These are phyloP conservation scores for Termitomyces sp. DNA, from an alignment of 1,284 basidiomycete species.

Conservation along the genomic window DNA sequence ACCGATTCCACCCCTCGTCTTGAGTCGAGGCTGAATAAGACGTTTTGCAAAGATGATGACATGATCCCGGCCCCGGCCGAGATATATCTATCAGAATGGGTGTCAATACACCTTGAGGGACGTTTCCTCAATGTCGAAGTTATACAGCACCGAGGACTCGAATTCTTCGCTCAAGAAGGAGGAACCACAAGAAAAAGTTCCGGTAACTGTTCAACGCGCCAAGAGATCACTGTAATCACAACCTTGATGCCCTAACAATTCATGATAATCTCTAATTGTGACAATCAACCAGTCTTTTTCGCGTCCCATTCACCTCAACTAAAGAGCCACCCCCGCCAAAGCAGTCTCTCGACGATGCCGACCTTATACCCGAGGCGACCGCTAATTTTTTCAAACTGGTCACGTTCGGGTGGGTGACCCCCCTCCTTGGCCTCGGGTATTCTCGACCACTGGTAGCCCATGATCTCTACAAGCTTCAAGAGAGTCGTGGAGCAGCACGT, in stretches of 20 bases:
- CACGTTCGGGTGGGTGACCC: conserved; percentile 69
- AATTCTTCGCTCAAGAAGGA: conserved; percentile 7
- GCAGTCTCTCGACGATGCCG: conserved; percentile 40
- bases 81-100: background rate
- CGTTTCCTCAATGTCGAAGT: conserved; percentile 7
- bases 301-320: conserved; percentile 33
- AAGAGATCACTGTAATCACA: conserved; percentile 18
- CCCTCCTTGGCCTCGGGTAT: conserved; percentile 67
- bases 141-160: background rate
- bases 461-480: conserved; percentile 82
- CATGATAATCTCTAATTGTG: background rate
- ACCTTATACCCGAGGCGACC: conserved; percentile 41
- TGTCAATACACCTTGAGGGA: background rate
- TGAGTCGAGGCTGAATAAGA: background rate
- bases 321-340: conserved; percentile 36
- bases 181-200: background rate
- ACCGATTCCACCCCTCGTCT: no score
- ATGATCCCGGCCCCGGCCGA: background rate
- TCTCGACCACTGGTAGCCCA: conserved; percentile 75
- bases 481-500: conserved; percentile 48
- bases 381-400: conserved; percentile 38
- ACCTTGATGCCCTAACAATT: background rate
- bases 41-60: background rate
- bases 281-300: conserved; percentile 23
- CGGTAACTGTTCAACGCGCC: conserved; percentile 1